A percentile compares a stretch with the other conserved stretches of the same genome.
Evolutionary conservation across 306 rosid species (phyloP).

Genomic region (Leucaena leucocephala): DNA sequence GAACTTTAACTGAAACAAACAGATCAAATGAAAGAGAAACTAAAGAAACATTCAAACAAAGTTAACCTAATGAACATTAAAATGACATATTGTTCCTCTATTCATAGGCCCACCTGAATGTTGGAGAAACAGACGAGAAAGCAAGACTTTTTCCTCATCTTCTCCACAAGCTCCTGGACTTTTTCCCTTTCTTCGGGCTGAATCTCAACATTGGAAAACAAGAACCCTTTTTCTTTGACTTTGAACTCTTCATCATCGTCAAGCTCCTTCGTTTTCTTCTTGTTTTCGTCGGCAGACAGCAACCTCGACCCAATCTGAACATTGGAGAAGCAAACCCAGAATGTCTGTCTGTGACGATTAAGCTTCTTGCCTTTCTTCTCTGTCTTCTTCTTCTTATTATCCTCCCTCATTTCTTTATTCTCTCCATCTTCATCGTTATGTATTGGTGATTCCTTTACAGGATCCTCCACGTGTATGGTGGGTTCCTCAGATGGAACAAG

Average conservation of each 20-base stretch:
- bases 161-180: constrained; percentile 21
- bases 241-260: neutral
- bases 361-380: constrained; percentile 6
- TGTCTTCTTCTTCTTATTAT: neutral
- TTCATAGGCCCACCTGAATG: neutral
- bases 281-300: neutral
- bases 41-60: neutral
- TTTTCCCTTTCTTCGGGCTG: constrained; percentile 13
- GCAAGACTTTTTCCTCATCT: neutral
- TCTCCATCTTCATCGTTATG: neutral
- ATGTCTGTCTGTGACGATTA: neutral
- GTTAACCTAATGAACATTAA: neutral
- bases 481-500: constrained; percentile 13
- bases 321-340: constrained; percentile 40
- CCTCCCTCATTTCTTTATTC: neutral
- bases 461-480: neutral
- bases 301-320: constrained; percentile 15
- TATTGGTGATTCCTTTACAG: neutral
- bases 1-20: neutral
- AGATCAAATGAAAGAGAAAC: neutral
- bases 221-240: constrained; percentile 9
- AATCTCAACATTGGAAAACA: constrained; percentile 38
- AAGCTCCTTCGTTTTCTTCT: neutral
- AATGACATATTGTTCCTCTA: neutral
- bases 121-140: constrained; percentile 29